A percentile compares a stretch with the other conserved stretches of the same genome.
Evolutionary conservation across 768 basidiomycete species (phyloP).

Genomic region (Leucosporidium scottii): DNA sequence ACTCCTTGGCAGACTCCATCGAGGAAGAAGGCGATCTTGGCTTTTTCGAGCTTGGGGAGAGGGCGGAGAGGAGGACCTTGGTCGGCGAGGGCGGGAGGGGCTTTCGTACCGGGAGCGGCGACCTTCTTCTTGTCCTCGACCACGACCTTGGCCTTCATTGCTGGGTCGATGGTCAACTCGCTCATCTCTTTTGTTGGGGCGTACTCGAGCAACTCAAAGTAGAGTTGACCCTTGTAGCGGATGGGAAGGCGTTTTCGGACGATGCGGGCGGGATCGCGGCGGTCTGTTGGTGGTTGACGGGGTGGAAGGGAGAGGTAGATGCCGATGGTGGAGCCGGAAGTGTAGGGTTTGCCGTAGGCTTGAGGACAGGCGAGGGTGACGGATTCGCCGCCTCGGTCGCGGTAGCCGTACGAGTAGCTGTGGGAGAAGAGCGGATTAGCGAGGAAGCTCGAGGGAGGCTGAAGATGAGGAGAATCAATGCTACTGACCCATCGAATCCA

Average conservation of each 20-base stretch:
- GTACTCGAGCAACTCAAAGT: constrained; percentile 91
- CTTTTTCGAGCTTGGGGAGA: constrained; percentile 62
- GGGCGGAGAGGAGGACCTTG: constrained; percentile 49
- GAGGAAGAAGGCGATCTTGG: constrained; percentile 79
- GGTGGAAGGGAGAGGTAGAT: constrained; percentile 86
- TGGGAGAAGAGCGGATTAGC: background rate
- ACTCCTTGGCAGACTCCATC: constrained; percentile 77
- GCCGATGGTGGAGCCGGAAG: constrained; percentile 80
- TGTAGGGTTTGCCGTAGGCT: constrained; percentile 66
- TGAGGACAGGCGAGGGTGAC: constrained; percentile 73
- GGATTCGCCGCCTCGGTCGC: constrained; percentile 89
- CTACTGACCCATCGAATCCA: constrained; percentile 64
- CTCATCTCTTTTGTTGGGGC: constrained; percentile 84
- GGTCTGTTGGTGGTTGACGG: constrained; percentile 45
- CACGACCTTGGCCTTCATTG: constrained; percentile 55
- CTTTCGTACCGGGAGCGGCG: constrained; percentile 46
- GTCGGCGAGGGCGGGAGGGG: constrained; percentile 38
- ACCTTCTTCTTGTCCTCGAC: constrained; percentile 52
- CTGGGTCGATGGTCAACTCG: constrained; percentile 63
- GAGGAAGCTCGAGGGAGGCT: background rate
- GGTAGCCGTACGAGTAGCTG: constrained; percentile 57
- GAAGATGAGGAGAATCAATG: background rate
- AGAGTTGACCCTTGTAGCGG: constrained; percentile 91
- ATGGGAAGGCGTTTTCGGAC: constrained; percentile 87
- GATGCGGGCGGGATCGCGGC: constrained; percentile 70